phyloP scores from a whole-genome alignment of 495 filamentous ascomycete genomes.

The Copromyces sp. region DNA sequence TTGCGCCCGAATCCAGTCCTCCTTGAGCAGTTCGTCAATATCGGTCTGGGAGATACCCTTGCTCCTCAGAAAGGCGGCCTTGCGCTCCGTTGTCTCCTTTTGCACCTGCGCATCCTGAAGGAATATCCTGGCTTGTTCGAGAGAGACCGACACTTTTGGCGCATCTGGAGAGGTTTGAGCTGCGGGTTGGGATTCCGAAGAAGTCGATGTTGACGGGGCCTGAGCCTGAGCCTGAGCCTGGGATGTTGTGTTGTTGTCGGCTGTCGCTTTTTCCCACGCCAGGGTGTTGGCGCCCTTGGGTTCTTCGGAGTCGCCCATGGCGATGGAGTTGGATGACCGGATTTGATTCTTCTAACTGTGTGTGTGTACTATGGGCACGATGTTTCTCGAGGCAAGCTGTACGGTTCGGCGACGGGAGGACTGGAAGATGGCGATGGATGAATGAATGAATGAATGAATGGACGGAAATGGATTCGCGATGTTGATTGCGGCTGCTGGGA shows the following conservation, averaged over 20 bases:
- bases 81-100: slow-evolving; percentile 57
- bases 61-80: slow-evolving; percentile 64
- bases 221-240: slow-evolving; percentile 3
- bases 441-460: not conserved
- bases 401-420: not conserved
- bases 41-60: slow-evolving; percentile 66
- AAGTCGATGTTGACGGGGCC: not conserved
- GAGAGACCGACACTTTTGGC: slow-evolving; percentile 28
- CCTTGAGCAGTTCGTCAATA: slow-evolving; percentile 54
- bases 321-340: not conserved
- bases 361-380: not conserved
- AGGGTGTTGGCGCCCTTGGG: not conserved
- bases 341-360: not conserved
- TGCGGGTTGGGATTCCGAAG: not conserved
- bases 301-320: not conserved
- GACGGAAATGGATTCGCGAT: not conserved
- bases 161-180: slow-evolving; percentile 7
- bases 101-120: slow-evolving; percentile 71
- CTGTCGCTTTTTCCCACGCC: not conserved
- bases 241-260: slow-evolving; percentile 6
- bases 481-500: not conserved
- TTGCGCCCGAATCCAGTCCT: slow-evolving; percentile 20
- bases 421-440: not conserved
- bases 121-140: slow-evolving; percentile 68
- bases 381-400: not conserved